Percentiles rank a stretch among this genome's conserved stretches.
phyloP scores from a whole-genome alignment of 345 rosid genomes.

The Euphorbia peplus region DNA sequence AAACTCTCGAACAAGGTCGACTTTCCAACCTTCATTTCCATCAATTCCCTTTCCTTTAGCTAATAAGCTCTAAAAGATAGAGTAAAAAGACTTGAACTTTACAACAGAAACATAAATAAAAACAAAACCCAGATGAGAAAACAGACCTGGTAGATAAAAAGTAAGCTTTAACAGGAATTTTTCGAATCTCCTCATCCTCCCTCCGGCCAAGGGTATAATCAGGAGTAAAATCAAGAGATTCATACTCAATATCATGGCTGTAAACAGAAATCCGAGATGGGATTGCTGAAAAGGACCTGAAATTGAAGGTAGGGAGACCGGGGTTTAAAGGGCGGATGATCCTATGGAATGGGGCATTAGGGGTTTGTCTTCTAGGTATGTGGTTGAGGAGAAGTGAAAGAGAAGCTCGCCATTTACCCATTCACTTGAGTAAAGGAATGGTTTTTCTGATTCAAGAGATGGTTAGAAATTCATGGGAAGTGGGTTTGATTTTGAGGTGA shows the following conservation, averaged over 20 bases:
- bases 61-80: background rate
- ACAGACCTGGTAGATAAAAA: constrained; percentile 78
- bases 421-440: constrained; percentile 32
- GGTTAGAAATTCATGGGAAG: no score
- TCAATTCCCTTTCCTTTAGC: no score
- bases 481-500: no score
- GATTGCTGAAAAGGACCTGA: constrained; percentile 52
- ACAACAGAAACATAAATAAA: background rate
- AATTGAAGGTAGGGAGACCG: constrained; percentile 11
- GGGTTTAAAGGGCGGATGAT: constrained; percentile 9
- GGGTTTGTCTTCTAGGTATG: constrained; percentile 22
- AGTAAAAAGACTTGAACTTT: background rate
- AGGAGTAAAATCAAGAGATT: constrained; percentile 38
- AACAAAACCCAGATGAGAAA: background rate
- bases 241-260: constrained; percentile 46
- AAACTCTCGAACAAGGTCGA: no score
- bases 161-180: constrained; percentile 76
- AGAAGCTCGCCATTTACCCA: constrained; percentile 67
- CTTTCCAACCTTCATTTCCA: no score
- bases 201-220: constrained; percentile 31
- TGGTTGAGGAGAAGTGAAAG: constrained; percentile 41
- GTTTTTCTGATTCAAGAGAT: background rate
- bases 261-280: constrained; percentile 53
- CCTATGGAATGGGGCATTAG: constrained; percentile 6
- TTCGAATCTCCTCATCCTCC: constrained; percentile 59